Evolutionary conservation across 1,284 basidiomycete genomes (phyloP).

Genomic region (Puccinia brachypodii): DNA sequence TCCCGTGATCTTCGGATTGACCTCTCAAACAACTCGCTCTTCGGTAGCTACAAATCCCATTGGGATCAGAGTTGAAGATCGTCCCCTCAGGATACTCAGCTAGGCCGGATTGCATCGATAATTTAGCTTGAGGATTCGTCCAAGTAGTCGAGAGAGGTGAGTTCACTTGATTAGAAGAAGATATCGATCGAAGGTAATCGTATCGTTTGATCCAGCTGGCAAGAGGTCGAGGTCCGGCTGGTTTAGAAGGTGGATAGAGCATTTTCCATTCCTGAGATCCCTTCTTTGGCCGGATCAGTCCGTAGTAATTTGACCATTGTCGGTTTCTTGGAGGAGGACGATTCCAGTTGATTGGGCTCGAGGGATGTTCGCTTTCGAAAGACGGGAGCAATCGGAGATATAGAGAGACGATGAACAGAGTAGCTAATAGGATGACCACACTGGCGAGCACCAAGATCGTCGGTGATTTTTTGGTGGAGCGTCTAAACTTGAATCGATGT

Average conservation of each 20-base stretch:
- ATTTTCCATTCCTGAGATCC: slow-evolving; percentile 33
- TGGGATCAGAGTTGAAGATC: not conserved
- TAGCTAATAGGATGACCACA: not conserved
- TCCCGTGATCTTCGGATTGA: not conserved
- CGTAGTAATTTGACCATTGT: slow-evolving; percentile 3
- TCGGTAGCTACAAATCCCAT: slow-evolving; percentile 43
- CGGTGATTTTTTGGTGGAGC: not conserved
- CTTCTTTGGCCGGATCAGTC: not conserved
- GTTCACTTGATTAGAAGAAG: not conserved
- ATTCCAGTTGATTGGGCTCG: slow-evolving; percentile 4
- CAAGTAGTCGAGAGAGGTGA: slow-evolving; percentile 15
- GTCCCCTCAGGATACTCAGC: slow-evolving; percentile 28
- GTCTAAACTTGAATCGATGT: slow-evolving; percentile 9
- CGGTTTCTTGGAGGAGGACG: not conserved
- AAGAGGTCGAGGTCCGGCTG: slow-evolving; percentile 19
- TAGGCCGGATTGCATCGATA: slow-evolving; percentile 14
- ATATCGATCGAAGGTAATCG: slow-evolving; percentile 32
- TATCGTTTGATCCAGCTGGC: slow-evolving; percentile 28
- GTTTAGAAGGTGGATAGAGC: slow-evolving; percentile 23
- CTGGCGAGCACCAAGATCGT: not conserved
- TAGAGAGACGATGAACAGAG: slow-evolving; percentile 3
- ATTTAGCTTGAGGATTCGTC: slow-evolving; percentile 11
- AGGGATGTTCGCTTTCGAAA: not conserved
- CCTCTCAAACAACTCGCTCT: slow-evolving; percentile 36
- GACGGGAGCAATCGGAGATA: not conserved